These are phyloP conservation scores for Phytophthora pseudosyringae DNA, from an alignment of 352 stramenopile genomes.

Conservation along the genomic window DNA sequence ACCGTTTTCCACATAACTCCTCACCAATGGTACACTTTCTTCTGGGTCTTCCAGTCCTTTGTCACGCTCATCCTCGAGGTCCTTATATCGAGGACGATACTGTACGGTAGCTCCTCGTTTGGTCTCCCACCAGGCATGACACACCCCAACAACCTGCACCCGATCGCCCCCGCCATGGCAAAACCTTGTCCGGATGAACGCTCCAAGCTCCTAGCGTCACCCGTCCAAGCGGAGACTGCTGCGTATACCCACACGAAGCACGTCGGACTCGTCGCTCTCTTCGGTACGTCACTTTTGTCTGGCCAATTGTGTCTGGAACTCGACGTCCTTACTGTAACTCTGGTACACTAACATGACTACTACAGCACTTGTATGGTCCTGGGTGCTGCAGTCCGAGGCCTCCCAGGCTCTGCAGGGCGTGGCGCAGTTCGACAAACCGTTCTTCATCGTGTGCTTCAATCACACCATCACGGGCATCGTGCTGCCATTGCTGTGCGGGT, in stretches of 20 bases:
- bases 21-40: not conserved
- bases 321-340: not conserved
- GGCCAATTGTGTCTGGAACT: too few species aligned
- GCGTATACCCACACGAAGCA: slow-evolving; percentile 13
- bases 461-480: slow-evolving; percentile 49
- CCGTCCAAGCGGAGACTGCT: slow-evolving; percentile 3
- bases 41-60: not conserved
- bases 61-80: not conserved
- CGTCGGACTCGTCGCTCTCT: slow-evolving; percentile 22
- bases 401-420: slow-evolving; percentile 35
- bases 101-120: not conserved
- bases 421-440: slow-evolving; percentile 56
- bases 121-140: not conserved
- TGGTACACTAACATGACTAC: not conserved
- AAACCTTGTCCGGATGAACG: slow-evolving; percentile 2
- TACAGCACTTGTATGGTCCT: slow-evolving; percentile 33
- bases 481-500: slow-evolving; percentile 42
- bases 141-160: not conserved
- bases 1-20: not conserved
- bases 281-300: slow-evolving; percentile 8
- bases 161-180: not conserved
- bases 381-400: slow-evolving; percentile 38
- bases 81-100: not conserved
- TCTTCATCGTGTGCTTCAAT: slow-evolving; percentile 70
- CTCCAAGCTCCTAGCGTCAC: slow-evolving; percentile 11